Percentiles rank a stretch among this genome's conserved stretches.
These are phyloP conservation scores for Saccharum spontaneum DNA, from an alignment of 176 grass and related monocot genomes.

Conservation along the genomic window DNA sequence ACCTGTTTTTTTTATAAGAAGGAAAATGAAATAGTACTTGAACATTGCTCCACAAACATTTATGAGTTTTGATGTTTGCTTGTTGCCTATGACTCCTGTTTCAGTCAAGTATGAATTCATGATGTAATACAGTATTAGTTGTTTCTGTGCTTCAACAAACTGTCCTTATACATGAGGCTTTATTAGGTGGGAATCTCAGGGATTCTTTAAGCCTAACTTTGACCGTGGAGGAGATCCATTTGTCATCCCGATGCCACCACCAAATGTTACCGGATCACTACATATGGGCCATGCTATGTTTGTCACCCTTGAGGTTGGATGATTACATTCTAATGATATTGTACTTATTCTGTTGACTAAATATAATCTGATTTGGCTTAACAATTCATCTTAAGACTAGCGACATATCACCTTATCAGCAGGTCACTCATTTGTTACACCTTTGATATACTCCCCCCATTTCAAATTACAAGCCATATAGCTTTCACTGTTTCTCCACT, in stretches of 20 bases:
- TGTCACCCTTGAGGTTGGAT: constrained; percentile 93
- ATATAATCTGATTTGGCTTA: not conserved
- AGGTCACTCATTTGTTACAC: no score
- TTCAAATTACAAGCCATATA: no score
- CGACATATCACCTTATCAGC: no score
- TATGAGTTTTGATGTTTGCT: not conserved
- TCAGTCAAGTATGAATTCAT: not conserved
- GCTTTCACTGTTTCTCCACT: no score
- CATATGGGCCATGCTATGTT: constrained; percentile 99
- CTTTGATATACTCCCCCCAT: no score
- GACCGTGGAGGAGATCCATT: constrained; percentile 77
- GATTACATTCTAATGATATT: constrained; percentile 10
- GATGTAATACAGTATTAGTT: not conserved
- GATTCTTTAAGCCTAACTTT: constrained; percentile 88
- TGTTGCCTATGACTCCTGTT: not conserved
- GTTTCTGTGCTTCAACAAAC: constrained; percentile 12
- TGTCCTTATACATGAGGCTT: constrained; percentile 22
- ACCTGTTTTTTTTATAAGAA: not conserved
- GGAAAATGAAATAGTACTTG: not conserved
- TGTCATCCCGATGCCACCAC: constrained; percentile 93
- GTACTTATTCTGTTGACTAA: constrained; percentile 19
- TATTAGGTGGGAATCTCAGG: constrained; percentile 95
- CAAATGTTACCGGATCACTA: constrained; percentile 95
- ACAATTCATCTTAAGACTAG: no score
- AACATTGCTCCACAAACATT: not conserved